phyloP scores from a whole-genome alignment of 2,329 filamentous ascomycete species.

The Dactylonectria estremocensis region DNA sequence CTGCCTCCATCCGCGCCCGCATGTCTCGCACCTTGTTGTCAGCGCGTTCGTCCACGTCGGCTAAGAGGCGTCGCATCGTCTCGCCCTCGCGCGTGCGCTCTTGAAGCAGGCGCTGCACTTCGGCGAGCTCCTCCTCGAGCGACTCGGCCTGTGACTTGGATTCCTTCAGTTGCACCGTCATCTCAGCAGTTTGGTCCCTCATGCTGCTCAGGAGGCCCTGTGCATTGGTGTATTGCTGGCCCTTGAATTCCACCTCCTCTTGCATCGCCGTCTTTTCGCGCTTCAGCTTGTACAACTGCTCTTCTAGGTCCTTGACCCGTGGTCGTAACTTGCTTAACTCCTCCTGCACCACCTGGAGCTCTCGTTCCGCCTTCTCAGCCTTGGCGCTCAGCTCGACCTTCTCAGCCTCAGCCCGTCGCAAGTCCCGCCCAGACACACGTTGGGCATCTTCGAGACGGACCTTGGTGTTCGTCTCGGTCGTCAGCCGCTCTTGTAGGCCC shows the following conservation, averaged over 20 bases:
- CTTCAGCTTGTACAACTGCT: constrained; percentile 77
- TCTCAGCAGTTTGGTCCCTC: constrained; percentile 91
- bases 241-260: constrained; percentile 88
- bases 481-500: constrained; percentile 82
- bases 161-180: constrained; percentile 93
- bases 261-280: constrained; percentile 78
- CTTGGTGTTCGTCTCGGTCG: constrained; percentile 79
- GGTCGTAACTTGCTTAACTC: constrained; percentile 79
- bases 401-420: constrained; percentile 83
- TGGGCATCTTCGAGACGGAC: constrained; percentile 85
- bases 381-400: constrained; percentile 83
- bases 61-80: constrained; percentile 91
- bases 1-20: constrained; percentile 88
- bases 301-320: constrained; percentile 78
- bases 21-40: constrained; percentile 90
- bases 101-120: constrained; percentile 87
- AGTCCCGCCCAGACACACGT: constrained; percentile 80
- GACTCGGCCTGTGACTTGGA: constrained; percentile 85
- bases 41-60: constrained; percentile 87
- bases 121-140: constrained; percentile 91
- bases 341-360: constrained; percentile 80
- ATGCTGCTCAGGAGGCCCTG: constrained; percentile 91
- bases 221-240: constrained; percentile 86
- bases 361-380: constrained; percentile 78
- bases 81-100: constrained; percentile 94